These are phyloP conservation scores for Boletus sensibilis DNA, from an alignment of 768 basidiomycete species.

Conservation along the genomic window DNA sequence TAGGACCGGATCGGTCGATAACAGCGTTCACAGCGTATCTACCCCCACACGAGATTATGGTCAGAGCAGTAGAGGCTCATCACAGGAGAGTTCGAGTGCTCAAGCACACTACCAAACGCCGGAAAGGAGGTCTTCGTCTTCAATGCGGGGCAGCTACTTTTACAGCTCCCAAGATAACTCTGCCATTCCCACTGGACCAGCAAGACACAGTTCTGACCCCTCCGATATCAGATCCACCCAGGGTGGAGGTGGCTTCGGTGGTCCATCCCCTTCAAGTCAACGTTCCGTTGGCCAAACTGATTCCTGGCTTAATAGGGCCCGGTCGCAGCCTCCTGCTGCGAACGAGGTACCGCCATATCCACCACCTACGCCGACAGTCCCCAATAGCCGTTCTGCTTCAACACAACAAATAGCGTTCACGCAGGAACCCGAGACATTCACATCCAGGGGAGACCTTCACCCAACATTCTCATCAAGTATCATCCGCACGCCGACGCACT, in stretches of 20 bases:
- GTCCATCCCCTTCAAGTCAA: constrained; percentile 19
- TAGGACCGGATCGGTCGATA: constrained; percentile 24
- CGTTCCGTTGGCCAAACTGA: constrained; percentile 15
- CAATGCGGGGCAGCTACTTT: constrained; percentile 13
- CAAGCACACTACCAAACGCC: constrained; percentile 24
- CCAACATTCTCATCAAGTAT: constrained; percentile 70
- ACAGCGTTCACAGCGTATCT: neutral
- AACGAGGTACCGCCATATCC: constrained; percentile 29
- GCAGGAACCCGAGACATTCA: constrained; percentile 46
- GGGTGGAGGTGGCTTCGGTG: constrained; percentile 4
- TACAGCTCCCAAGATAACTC: constrained; percentile 21
- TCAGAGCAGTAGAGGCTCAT: constrained; percentile 14
- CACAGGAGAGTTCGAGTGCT: constrained; percentile 11
- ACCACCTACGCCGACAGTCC: constrained; percentile 26
- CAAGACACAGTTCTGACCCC: constrained; percentile 29
- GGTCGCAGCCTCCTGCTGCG: constrained; percentile 16
- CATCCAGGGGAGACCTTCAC: constrained; percentile 50
- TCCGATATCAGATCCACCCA: constrained; percentile 11
- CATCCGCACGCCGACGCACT: constrained; percentile 67
- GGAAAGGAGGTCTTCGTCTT: constrained; percentile 16
- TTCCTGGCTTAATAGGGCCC: constrained; percentile 22
- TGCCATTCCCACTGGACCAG: constrained; percentile 11
- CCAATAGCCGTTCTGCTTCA: constrained; percentile 12
- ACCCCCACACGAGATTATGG: constrained; percentile 26
- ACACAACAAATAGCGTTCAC: constrained; percentile 15